Percentiles rank a stretch among this genome's conserved stretches.
phyloP scores from a whole-genome alignment of 441 rosid genomes.

The Populus trichocarpa region DNA sequence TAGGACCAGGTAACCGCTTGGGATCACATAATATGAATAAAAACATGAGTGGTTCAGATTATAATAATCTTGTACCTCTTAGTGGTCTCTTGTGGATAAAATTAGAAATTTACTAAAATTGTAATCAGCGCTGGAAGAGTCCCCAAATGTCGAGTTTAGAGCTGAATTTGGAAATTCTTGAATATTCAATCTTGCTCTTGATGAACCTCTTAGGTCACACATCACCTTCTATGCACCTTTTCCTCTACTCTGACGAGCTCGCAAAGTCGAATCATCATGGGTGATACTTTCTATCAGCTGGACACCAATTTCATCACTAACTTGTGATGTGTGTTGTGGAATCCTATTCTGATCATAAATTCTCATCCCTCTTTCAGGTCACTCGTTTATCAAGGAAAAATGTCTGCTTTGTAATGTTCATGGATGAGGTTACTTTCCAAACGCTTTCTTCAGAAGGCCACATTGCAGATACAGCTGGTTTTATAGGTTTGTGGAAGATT shows the following conservation, averaged over 20 bases:
- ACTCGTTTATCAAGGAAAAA: conserved; percentile 86
- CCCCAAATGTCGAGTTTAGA: too few relatives aligned
- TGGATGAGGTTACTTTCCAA: conserved; percentile 76
- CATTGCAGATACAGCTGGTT: conserved; percentile 71
- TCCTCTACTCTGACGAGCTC: not conserved
- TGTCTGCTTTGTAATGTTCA: conserved; percentile 95
- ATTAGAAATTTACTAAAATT: too few relatives aligned
- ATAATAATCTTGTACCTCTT: too few relatives aligned
- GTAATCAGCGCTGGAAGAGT: too few relatives aligned
- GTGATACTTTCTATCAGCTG: not conserved
- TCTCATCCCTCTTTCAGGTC: conserved; percentile 49
- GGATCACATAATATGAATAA: too few relatives aligned
- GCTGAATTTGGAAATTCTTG: too few relatives aligned
- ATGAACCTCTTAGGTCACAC: not conserved
- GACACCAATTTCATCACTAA: not conserved
- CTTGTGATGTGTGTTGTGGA: not conserved
- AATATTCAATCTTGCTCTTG: too few relatives aligned
- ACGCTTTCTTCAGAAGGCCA: conserved; percentile 81
- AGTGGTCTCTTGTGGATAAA: too few relatives aligned
- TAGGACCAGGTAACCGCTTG: too few relatives aligned
- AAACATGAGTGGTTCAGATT: too few relatives aligned
- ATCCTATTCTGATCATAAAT: not conserved
- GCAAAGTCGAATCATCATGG: not conserved
- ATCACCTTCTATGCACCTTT: not conserved
- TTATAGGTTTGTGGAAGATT: conserved; percentile 91